Evolutionary conservation across 805 yeast genomes (phyloP).

Genomic region (Kuraishia piskuri): DNA sequence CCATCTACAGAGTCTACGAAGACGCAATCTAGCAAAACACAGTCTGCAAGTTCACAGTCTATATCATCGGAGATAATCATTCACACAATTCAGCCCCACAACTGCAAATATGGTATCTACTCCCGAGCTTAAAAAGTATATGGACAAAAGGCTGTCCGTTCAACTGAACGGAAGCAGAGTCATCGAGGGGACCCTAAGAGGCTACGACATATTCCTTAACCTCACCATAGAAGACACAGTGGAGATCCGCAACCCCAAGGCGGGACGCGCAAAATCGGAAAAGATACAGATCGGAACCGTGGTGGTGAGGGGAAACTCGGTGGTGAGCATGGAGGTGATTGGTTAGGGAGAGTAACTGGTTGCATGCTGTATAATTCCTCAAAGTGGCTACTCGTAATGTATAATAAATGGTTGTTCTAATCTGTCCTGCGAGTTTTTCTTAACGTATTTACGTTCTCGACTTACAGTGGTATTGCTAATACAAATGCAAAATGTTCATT

Average conservation of each 20-base stretch:
- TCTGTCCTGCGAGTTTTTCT: too few species aligned
- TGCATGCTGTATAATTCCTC: not conserved
- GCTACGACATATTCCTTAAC: slow-evolving; percentile 58
- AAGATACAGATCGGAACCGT: slow-evolving; percentile 19
- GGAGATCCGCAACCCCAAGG: slow-evolving; percentile 14
- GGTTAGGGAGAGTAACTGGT: slow-evolving; percentile 2
- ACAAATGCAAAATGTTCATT: too few species aligned
- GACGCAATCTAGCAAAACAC: too few species aligned
- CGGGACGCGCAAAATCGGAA: slow-evolving; percentile 6
- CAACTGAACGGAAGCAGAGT: slow-evolving; percentile 74
- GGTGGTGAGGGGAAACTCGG: slow-evolving; percentile 46
- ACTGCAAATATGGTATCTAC: slow-evolving; percentile 25
- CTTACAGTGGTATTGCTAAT: too few species aligned
- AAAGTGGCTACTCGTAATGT: too few species aligned
- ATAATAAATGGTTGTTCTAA: too few species aligned
- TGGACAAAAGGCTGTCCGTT: slow-evolving; percentile 68
- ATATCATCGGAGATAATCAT: too few species aligned
- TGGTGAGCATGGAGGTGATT: slow-evolving; percentile 39
- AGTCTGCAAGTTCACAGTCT: too few species aligned
- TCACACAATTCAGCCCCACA: too few species aligned
- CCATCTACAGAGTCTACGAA: too few species aligned
- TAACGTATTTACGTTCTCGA: too few species aligned
- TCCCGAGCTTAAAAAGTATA: slow-evolving; percentile 43
- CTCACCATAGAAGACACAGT: slow-evolving; percentile 21
- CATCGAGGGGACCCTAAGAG: slow-evolving; percentile 74